Base-by-base conservation (phyloP, 257 asterid species). In the Primulina tabacum region DNA sequence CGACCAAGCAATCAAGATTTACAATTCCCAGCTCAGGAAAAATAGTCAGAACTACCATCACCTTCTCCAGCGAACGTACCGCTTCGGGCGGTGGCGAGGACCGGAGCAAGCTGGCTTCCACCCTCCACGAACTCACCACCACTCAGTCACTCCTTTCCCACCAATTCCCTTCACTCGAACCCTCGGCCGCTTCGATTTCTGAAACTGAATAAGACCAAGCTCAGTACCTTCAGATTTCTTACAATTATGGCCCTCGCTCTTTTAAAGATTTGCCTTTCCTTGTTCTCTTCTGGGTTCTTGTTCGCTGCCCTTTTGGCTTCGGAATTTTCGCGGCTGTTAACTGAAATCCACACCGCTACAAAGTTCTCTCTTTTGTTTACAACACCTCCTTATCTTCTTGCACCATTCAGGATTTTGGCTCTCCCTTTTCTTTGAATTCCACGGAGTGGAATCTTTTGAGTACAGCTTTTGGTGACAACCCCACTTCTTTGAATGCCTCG, bases 221-320 rank as follows among this genome's bases (percentile, higher is more conserved):
- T 29, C 94, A 85, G 59, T 85, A 79, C 83, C 91, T 86, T 61
- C 96, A 93, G 92, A 93, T 93, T 90, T 89, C 99, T 29, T 93
- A 86, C 88, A 93, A 86, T 70, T 77, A 81, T 65, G 96, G 91
- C 69, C 86, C 78, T 71, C 94, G 99, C 9, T 28, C 85, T 2
- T 60, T 85, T 73, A 90, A 87, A 71, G 97, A 93, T 79, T 71
- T 82, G 28, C 86, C 92, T 18, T 89, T 87, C 47, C 90, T 90
- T 20, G 26, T 89, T 62, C 89, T 93, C 53, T 93, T 89, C 71
- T 24, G 29, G 12, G 81, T 89, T 50, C 78, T 93, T 68, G 80
- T 93, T 7, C 85, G 89, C 65, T 79, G 75, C 75, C 86, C 97
- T 43, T 85, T 86, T 50, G 96, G 78, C 65, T 84, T 93, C 26